phyloP scores from a whole-genome alignment of 768 basidiomycete species.

The Dacryopinax primogenitus region DNA sequence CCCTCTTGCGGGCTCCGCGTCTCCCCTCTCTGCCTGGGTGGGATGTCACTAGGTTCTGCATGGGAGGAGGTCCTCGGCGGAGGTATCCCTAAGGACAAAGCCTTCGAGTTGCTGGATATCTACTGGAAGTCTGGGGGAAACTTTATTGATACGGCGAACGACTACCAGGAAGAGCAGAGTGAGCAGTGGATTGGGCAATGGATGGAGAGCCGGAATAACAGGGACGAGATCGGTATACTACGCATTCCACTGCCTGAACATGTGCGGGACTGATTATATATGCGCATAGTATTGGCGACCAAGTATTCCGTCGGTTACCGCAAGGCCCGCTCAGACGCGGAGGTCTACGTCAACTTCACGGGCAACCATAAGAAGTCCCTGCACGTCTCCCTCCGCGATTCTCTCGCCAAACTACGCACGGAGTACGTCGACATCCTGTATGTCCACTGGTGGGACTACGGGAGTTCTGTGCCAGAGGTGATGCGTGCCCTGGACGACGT shows the following conservation, averaged over 20 bases:
- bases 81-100: conserved; percentile 32
- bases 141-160: conserved; percentile 26
- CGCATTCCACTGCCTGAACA: conserved; percentile 17
- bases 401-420: conserved; percentile 41
- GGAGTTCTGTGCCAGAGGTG: conserved; percentile 36
- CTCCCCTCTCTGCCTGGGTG: conserved; percentile 36
- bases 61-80: conserved; percentile 31
- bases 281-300: conserved; percentile 17
- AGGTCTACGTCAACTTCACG: conserved; percentile 29
- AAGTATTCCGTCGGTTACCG: conserved; percentile 13
- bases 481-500: conserved; percentile 36
- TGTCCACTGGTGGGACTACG: conserved; percentile 42
- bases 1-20: conserved; percentile 33
- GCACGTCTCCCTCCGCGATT: conserved; percentile 23
- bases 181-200: conserved; percentile 35
- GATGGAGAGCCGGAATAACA: conserved; percentile 27
- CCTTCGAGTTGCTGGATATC: conserved; percentile 30
- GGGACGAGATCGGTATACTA: conserved; percentile 30
- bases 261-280: conserved; percentile 9
- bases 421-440: conserved; percentile 49
- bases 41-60: conserved; percentile 34
- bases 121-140: conserved; percentile 24
- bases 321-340: not conserved
- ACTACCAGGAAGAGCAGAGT: conserved; percentile 22
- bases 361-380: conserved; percentile 34